Percentiles rank a stretch among this genome's conserved stretches.
Evolutionary conservation across 805 yeast species (phyloP).

Genomic region (Ogataea paradorogensis): DNA sequence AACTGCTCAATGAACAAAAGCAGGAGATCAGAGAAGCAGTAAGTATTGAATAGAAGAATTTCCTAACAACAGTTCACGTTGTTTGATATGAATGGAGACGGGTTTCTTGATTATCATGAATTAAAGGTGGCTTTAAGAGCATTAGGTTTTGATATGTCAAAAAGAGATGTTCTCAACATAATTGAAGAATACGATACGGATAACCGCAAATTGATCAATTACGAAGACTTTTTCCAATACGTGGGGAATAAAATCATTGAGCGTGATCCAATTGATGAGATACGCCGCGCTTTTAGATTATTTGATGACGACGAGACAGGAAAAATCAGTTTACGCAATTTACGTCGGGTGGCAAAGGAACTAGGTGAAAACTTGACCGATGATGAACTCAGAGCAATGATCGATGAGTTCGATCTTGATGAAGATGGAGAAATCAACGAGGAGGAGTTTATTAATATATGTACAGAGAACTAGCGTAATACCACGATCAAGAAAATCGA

Average conservation of each 20-base stretch:
- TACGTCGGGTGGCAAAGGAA: slow-evolving; percentile 87
- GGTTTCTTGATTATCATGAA: slow-evolving; percentile 87
- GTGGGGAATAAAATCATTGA: slow-evolving; percentile 81
- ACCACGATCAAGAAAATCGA: background rate
- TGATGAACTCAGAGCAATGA: slow-evolving; percentile 93
- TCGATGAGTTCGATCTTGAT: slow-evolving; percentile 93
- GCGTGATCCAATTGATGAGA: slow-evolving; percentile 91
- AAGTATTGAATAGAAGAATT: slow-evolving; percentile 23
- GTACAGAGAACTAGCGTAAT: slow-evolving; percentile 57
- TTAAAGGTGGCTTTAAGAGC: slow-evolving; percentile 92
- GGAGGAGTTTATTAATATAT: slow-evolving; percentile 85
- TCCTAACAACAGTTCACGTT: slow-evolving; percentile 50
- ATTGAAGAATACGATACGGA: slow-evolving; percentile 81
- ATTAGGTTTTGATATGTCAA: slow-evolving; percentile 79
- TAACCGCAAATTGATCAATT: slow-evolving; percentile 66
- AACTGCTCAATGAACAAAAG: slow-evolving; percentile 79
- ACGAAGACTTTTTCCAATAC: slow-evolving; percentile 76
- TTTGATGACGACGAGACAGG: slow-evolving; percentile 91
- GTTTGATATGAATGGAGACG: slow-evolving; percentile 92
- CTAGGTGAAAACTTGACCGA: slow-evolving; percentile 89
- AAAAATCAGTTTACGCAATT: slow-evolving; percentile 73
- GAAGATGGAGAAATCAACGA: slow-evolving; percentile 94
- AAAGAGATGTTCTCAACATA: slow-evolving; percentile 70
- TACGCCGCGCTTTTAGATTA: slow-evolving; percentile 80
- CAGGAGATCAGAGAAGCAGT: slow-evolving; percentile 88